Evolutionary conservation across 2,329 filamentous ascomycete genomes (phyloP).

Genomic region (Diaporthe citrichinensis): DNA sequence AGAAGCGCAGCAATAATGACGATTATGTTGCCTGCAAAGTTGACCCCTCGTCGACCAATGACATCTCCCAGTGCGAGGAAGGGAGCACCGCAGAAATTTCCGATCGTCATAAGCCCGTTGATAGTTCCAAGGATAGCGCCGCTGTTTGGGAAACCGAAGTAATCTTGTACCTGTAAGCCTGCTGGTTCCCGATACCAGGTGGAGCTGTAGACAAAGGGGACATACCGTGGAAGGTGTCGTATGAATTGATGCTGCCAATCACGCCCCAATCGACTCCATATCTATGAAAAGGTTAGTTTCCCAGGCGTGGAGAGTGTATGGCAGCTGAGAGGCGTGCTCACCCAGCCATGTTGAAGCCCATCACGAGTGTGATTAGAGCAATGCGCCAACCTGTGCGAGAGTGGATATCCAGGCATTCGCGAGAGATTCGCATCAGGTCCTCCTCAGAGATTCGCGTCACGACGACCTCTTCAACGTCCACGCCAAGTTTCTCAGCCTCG

Average conservation of each 20-base stretch:
- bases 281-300: slow-evolving; percentile 5
- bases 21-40: slow-evolving; percentile 60
- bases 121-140: slow-evolving; percentile 58
- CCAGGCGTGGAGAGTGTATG: too few species aligned
- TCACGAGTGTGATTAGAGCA: slow-evolving; percentile 58
- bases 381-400: slow-evolving; percentile 59
- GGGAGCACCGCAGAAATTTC: slow-evolving; percentile 61
- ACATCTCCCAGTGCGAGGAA: slow-evolving; percentile 65
- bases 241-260: slow-evolving; percentile 61
- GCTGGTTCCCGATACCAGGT: neutral
- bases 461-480: slow-evolving; percentile 59
- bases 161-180: slow-evolving; percentile 42
- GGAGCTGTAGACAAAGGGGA: neutral
- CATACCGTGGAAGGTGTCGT: slow-evolving; percentile 55
- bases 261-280: slow-evolving; percentile 66
- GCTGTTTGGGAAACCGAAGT: slow-evolving; percentile 57
- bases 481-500: slow-evolving; percentile 50
- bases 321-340: neutral
- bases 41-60: slow-evolving; percentile 65
- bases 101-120: slow-evolving; percentile 63
- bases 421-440: slow-evolving; percentile 57
- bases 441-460: slow-evolving; percentile 62
- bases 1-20: slow-evolving; percentile 60
- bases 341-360: slow-evolving; percentile 62
- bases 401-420: slow-evolving; percentile 56